Evolutionary conservation across 2,329 filamentous ascomycete species (phyloP).

Genomic region (Penicillium digitatum): DNA sequence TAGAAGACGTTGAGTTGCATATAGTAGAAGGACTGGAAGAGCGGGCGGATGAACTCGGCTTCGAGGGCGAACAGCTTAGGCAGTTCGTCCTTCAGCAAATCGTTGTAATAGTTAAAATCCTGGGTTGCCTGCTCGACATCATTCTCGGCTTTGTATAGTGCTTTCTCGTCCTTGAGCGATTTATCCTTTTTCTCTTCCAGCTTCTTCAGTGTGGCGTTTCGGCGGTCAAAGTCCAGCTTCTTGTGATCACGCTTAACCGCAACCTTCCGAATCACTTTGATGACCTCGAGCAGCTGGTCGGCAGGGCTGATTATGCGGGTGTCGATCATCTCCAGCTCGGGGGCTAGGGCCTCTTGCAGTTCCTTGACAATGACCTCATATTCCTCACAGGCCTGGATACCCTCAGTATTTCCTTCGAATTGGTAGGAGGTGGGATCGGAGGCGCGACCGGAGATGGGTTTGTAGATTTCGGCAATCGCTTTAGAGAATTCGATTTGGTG

Average conservation of each 20-base stretch:
- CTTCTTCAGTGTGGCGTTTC: conserved; percentile 79
- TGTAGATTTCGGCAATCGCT: conserved; percentile 94
- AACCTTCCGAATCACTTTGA: conserved; percentile 91
- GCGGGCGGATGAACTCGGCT: conserved; percentile 87
- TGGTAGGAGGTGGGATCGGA: conserved; percentile 84
- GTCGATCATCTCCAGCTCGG: conserved; percentile 98
- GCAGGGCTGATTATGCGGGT: conserved; percentile 84
- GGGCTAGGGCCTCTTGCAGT: conserved; percentile 78
- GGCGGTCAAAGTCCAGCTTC: conserved; percentile 91
- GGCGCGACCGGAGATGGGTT: conserved; percentile 91
- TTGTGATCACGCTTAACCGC: conserved; percentile 92
- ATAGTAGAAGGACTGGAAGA: conserved; percentile 99
- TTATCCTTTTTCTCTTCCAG: conserved; percentile 97
- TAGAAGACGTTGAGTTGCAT: conserved; percentile 99
- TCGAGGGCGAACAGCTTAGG: conserved; percentile 88
- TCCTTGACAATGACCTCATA: conserved; percentile 90
- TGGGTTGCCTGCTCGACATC: conserved; percentile 88
- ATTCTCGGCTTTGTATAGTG: conserved; percentile 89
- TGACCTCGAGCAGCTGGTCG: conserved; percentile 86
- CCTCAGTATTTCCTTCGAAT: conserved; percentile 82
- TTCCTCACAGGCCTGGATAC: conserved; percentile 92
- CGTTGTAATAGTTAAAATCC: conserved; percentile 97
- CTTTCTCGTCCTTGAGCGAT: conserved; percentile 93
- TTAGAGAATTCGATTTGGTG: conserved; percentile 99
- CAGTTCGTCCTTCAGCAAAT: conserved; percentile 90